Conservation (phyloP, 768 basidiomycete genomes). For the Boletus patriciae region DNA sequence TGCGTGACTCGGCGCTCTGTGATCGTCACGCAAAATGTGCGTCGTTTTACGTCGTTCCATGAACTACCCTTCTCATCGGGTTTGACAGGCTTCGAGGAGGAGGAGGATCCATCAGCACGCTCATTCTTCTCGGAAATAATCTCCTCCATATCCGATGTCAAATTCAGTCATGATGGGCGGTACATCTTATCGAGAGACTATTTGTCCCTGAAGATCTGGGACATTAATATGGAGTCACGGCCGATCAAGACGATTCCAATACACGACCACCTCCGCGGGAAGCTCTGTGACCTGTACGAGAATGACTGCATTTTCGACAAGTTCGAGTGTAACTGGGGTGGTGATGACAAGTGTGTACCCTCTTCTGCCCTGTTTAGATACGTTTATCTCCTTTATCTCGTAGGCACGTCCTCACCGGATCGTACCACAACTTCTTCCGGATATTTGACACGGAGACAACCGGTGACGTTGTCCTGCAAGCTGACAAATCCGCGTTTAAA, state of each 20-base stretch:
- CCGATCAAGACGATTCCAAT: conserved; percentile 98
- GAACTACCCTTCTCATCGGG: conserved; percentile 11
- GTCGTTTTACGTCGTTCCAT: conserved; percentile 30
- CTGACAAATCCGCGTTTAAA: conserved; percentile 99
- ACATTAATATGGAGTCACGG: conserved; percentile 97
- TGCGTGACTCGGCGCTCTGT: conserved; percentile 97
- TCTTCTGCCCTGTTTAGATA: conserved; percentile 12
- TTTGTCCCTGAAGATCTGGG: conserved; percentile 98
- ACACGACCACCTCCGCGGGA: conserved; percentile 95
- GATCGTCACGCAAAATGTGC: conserved; percentile 94
- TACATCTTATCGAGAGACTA: conserved; percentile 98
- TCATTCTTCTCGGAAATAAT: conserved; percentile 99
- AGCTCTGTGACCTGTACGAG: conserved; percentile 98
- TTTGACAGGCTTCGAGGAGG: conserved; percentile 90
- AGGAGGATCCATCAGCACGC: conserved; percentile 94
- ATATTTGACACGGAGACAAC: conserved; percentile 92
- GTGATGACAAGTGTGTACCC: conserved; percentile 83
- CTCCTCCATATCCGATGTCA: conserved; percentile 98
- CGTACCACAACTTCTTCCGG: conserved; percentile 99
- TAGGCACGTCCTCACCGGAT: conserved; percentile 97
- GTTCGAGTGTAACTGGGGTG: conserved; percentile 98
- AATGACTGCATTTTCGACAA: conserved; percentile 99
- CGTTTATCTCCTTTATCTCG: conserved; percentile 2
- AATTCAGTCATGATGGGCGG: conserved; percentile 96
- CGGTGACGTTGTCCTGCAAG: conserved; percentile 92